A percentile compares a stretch with the other conserved stretches of the same genome.
Evolutionary conservation across 148 eudicot species (phyloP).

Genomic region (Beta vulgaris): DNA sequence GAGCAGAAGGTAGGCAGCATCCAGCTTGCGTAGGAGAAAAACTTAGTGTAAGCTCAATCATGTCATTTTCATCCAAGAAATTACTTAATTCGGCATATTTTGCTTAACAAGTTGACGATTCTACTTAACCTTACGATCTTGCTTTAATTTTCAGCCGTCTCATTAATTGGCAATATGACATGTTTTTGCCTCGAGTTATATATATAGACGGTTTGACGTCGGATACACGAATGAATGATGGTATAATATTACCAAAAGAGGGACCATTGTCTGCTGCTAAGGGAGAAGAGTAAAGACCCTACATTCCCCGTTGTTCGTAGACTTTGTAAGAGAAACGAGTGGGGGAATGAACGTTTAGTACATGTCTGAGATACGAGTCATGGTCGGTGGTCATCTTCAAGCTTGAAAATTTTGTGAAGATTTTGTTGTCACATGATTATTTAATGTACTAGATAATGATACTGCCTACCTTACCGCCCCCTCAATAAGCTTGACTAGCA

Average conservation of each 20-base stretch:
- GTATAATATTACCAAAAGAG: neutral
- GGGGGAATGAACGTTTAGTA: neutral
- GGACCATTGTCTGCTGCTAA: no score
- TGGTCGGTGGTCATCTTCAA: constrained; percentile 8
- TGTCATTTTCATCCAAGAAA: neutral
- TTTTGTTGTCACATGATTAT: constrained; percentile 10
- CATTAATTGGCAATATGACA: no score
- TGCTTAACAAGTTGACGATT: neutral
- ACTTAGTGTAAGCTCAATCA: neutral
- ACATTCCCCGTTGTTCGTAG: constrained; percentile 10
- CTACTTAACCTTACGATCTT: neutral
- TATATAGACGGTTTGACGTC: neutral
- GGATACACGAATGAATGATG: neutral
- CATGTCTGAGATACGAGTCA: neutral
- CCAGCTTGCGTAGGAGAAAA: neutral
- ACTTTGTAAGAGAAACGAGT: neutral
- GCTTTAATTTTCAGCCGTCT: neutral
- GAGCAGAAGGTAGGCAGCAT: neutral
- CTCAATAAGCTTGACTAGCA: no score
- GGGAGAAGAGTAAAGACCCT: neutral
- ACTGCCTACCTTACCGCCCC: neutral
- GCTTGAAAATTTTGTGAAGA: neutral
- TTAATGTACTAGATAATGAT: neutral
- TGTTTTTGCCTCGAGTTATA: no score
- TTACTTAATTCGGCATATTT: neutral